Evolutionary conservation across 1,139 yeast genomes (phyloP).

Genomic region (Komagataea norvegica): DNA sequence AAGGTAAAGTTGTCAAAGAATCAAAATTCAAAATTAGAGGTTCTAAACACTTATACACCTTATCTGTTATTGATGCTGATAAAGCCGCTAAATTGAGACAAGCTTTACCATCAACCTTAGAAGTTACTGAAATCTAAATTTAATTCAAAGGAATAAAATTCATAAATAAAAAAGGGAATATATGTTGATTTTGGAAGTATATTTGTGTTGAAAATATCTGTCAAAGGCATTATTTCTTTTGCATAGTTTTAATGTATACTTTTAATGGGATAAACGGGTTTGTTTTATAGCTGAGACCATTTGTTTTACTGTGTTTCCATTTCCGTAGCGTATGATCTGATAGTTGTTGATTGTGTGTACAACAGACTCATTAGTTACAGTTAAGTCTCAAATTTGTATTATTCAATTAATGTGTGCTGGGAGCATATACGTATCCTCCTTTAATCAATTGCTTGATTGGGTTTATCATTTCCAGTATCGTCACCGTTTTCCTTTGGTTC

Average conservation of each 20-base stretch:
- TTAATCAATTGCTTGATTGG: constrained; percentile 5
- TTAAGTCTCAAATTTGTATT: too few species aligned
- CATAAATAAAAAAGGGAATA: not conserved
- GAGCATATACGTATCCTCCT: not conserved
- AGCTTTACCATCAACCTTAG: constrained; percentile 95
- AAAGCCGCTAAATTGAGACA: constrained; percentile 98
- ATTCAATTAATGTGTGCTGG: too few species aligned
- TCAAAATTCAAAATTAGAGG: constrained; percentile 99
- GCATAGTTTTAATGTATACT: constrained; percentile 13
- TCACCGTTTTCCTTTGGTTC: constrained; percentile 2
- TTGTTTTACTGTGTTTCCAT: constrained; percentile 1
- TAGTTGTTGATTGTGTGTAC: not conserved
- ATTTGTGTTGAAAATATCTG: too few species aligned
- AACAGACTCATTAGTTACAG: too few species aligned
- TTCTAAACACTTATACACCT: constrained; percentile 89
- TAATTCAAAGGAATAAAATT: constrained; percentile 1
- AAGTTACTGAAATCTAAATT: constrained; percentile 61
- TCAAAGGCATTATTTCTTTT: not conserved
- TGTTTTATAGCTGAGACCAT: constrained; percentile 7
- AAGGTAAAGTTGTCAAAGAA: constrained; percentile 84
- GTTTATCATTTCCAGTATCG: not conserved
- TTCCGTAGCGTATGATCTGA: too few species aligned
- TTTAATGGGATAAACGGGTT: constrained; percentile 17
- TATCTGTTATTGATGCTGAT: constrained; percentile 92
- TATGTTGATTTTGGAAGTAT: not conserved